Conservation (phyloP, 75 land plant species). For the Ceratopteris richardii region DNA sequence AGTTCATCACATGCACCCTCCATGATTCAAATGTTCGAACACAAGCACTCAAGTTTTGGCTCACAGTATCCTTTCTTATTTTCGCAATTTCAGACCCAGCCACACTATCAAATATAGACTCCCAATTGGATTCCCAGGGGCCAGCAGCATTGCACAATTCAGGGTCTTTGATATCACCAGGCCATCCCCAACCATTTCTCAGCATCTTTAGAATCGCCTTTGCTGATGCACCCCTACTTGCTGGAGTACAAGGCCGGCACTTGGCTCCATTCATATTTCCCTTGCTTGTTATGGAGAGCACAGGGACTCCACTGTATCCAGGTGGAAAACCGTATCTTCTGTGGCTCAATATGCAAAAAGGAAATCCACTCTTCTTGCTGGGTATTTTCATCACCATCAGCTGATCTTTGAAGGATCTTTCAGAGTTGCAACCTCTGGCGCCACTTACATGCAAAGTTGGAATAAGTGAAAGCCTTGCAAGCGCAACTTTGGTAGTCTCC, state of each 20-base stretch:
- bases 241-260: slow-evolving; percentile 79
- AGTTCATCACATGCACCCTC: slow-evolving; percentile 32
- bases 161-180: slow-evolving; percentile 23
- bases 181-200: slow-evolving; percentile 64
- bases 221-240: slow-evolving; percentile 42
- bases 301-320: slow-evolving; percentile 53
- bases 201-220: slow-evolving; percentile 21
- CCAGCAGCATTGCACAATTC: slow-evolving; percentile 61
- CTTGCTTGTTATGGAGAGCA: slow-evolving; percentile 52
- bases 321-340: slow-evolving; percentile 56
- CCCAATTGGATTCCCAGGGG: slow-evolving; percentile 69
- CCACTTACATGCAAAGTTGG: slow-evolving; percentile 34
- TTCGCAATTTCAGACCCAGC: slow-evolving; percentile 32
- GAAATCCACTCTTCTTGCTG: slow-evolving; percentile 10
- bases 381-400: slow-evolving; percentile 18
- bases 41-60: slow-evolving; percentile 32
- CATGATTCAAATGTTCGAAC: slow-evolving; percentile 53
- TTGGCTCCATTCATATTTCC: slow-evolving; percentile 87
- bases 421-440: slow-evolving; percentile 43
- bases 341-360: slow-evolving; percentile 55
- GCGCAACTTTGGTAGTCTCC: slow-evolving; percentile 39
- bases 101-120: slow-evolving; percentile 39
- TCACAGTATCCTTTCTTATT: slow-evolving; percentile 19
- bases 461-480: slow-evolving; percentile 44
- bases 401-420: slow-evolving; percentile 56